Evolutionary conservation across 1,139 yeast species (phyloP).

Genomic region (Starmera stellimalicola): DNA sequence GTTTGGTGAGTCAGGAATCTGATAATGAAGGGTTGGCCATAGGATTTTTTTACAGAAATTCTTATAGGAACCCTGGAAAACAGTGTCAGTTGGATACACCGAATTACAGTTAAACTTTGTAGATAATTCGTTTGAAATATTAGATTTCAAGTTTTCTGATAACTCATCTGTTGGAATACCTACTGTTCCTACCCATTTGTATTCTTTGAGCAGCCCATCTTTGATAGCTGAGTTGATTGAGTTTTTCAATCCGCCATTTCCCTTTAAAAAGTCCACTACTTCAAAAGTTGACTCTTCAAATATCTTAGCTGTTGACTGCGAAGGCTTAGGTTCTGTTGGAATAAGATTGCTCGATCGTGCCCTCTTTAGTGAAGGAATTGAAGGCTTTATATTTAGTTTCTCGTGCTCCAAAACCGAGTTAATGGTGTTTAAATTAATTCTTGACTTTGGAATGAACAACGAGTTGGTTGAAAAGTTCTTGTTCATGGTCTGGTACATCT

Average conservation of each 20-base stretch:
- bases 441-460: conserved; percentile 20
- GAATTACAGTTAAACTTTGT: conserved; percentile 49
- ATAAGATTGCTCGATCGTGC: background rate
- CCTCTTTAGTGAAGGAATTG: conserved; percentile 11
- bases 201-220: conserved; percentile 36
- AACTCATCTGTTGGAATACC: conserved; percentile 88
- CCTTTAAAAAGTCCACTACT: conserved; percentile 58
- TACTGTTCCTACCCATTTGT: conserved; percentile 79
- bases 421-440: conserved; percentile 12
- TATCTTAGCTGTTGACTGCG: conserved; percentile 18
- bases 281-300: conserved; percentile 74
- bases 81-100: conserved; percentile 64
- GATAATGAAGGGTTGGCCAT: conserved; percentile 97
- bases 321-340: background rate
- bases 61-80: conserved; percentile 82
- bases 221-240: conserved; percentile 61
- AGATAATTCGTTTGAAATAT: conserved; percentile 38
- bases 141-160: conserved; percentile 41
- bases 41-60: conserved; percentile 87
- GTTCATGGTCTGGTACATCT: background rate
- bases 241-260: conserved; percentile 83
- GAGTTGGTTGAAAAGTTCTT: background rate
- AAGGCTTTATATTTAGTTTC: conserved; percentile 1
- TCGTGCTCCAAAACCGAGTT: conserved; percentile 6
- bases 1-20: conserved; percentile 91